Percentiles rank a stretch among this genome's conserved stretches.
phyloP scores from a whole-genome alignment of 768 basidiomycete species.

The Lactarius psammicola region DNA sequence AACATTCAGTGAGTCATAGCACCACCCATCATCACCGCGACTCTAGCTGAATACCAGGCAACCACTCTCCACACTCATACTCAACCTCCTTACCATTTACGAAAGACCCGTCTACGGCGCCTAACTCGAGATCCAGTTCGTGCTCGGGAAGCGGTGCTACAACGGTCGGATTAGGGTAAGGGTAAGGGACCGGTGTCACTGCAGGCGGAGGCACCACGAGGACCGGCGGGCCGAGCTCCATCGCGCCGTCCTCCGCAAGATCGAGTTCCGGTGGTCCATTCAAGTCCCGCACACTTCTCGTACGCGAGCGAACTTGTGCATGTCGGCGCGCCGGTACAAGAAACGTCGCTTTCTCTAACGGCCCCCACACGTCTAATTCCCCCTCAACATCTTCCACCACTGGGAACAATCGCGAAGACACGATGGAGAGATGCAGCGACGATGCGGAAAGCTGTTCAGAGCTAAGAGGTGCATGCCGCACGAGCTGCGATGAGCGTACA shows the following conservation, averaged over 20 bases:
- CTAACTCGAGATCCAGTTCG: slow-evolving; percentile 34
- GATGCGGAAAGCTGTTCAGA: slow-evolving; percentile 10
- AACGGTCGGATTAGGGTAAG: slow-evolving; percentile 24
- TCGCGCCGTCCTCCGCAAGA: slow-evolving; percentile 3
- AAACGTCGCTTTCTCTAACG: slow-evolving; percentile 19
- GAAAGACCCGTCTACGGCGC: slow-evolving; percentile 22
- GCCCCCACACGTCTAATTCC: slow-evolving; percentile 25
- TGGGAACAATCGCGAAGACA: slow-evolving; percentile 32
- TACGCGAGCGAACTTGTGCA: slow-evolving; percentile 30
- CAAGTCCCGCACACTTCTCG: slow-evolving; percentile 31
- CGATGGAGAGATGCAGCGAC: neutral
- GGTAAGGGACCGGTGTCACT: slow-evolving; percentile 23
- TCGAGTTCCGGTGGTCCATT: slow-evolving; percentile 17
- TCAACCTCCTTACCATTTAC: slow-evolving; percentile 9
- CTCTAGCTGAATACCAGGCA: slow-evolving; percentile 26
- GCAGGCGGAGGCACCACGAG: slow-evolving; percentile 26
- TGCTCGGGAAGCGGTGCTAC: slow-evolving; percentile 24
- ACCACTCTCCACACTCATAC: slow-evolving; percentile 28
- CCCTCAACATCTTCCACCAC: slow-evolving; percentile 37
- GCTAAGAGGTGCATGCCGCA: slow-evolving; percentile 31
- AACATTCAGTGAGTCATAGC: slow-evolving; percentile 4
- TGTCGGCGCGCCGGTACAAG: slow-evolving; percentile 17
- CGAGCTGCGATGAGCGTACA: slow-evolving; percentile 51
- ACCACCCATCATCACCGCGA: slow-evolving; percentile 6
- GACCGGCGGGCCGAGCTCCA: slow-evolving; percentile 19